phyloP scores from a whole-genome alignment of 805 yeast genomes.

The Candida ulmi region DNA sequence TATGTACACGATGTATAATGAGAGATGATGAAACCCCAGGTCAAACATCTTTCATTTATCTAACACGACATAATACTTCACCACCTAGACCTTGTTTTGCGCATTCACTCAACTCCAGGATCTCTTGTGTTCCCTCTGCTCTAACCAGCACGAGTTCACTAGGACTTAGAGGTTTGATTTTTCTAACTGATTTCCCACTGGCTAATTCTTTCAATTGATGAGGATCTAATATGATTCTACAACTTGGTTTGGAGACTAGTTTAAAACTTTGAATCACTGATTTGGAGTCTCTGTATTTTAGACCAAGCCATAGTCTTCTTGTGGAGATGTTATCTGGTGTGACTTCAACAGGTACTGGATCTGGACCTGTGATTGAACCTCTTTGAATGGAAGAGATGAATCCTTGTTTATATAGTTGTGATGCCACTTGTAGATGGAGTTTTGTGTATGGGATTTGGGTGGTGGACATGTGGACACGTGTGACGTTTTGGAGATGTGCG shows the following conservation, averaged over 20 bases:
- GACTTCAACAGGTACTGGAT: conserved; percentile 61
- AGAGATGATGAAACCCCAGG: too few relatives aligned
- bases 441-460: conserved; percentile 82
- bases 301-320: conserved; percentile 85
- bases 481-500: conserved; percentile 85
- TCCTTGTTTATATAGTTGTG: conserved; percentile 87
- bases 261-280: conserved; percentile 71
- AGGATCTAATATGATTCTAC: conserved; percentile 57
- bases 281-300: conserved; percentile 77
- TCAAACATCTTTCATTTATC: too few relatives aligned
- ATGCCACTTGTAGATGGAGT: conserved; percentile 75
- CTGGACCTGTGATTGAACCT: conserved; percentile 86
- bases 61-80: conserved; percentile 76
- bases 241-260: conserved; percentile 79
- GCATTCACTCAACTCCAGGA: conserved; percentile 83
- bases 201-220: conserved; percentile 70
- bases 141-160: conserved; percentile 80
- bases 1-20: too few relatives aligned
- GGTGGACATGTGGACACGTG: conserved; percentile 63
- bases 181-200: conserved; percentile 68
- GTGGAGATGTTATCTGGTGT: conserved; percentile 85
- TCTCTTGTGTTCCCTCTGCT: conserved; percentile 39
- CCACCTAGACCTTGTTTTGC: conserved; percentile 67
- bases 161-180: conserved; percentile 76
- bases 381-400: conserved; percentile 77